These are phyloP conservation scores for Cenchrus americanus DNA, from an alignment of 176 grass and related monocot genomes.

Conservation along the genomic window DNA sequence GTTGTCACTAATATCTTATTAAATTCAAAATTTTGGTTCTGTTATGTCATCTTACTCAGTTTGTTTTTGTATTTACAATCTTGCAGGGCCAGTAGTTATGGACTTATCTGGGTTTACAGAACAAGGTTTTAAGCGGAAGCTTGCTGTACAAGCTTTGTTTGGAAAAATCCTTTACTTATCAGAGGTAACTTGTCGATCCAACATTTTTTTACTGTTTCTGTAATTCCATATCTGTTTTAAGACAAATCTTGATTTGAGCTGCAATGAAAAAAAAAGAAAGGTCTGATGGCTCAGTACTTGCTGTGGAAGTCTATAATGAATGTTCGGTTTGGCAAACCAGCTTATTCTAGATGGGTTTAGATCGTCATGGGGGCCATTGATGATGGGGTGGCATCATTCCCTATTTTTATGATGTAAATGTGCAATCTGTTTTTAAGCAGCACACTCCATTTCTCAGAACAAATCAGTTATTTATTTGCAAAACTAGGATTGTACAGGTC, in stretches of 20 bases:
- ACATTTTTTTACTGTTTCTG: conserved; percentile 6
- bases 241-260: not conserved
- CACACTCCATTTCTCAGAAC: not conserved
- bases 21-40: not conserved
- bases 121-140: conserved; percentile 74
- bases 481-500: not conserved
- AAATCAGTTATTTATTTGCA: not conserved
- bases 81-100: conserved; percentile 89
- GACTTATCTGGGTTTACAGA: conserved; percentile 80
- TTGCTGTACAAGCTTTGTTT: conserved; percentile 83
- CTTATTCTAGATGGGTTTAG: not conserved
- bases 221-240: not conserved
- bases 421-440: not conserved
- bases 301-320: not conserved
- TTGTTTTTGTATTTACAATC: conserved; percentile 25
- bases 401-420: not conserved
- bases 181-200: conserved; percentile 58
- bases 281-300: not conserved
- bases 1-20: conserved; percentile 6
- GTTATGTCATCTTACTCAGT: conserved; percentile 15
- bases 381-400: not conserved
- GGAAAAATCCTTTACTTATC: conserved; percentile 87
- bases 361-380: not conserved
- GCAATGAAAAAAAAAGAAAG: conserved; percentile 23
- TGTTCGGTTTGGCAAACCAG: not conserved